A percentile compares a stretch with the other conserved stretches of the same genome.
phyloP scores from a whole-genome alignment of 2,329 filamentous ascomycete genomes.

The Exophiala phaeomuriformis region DNA sequence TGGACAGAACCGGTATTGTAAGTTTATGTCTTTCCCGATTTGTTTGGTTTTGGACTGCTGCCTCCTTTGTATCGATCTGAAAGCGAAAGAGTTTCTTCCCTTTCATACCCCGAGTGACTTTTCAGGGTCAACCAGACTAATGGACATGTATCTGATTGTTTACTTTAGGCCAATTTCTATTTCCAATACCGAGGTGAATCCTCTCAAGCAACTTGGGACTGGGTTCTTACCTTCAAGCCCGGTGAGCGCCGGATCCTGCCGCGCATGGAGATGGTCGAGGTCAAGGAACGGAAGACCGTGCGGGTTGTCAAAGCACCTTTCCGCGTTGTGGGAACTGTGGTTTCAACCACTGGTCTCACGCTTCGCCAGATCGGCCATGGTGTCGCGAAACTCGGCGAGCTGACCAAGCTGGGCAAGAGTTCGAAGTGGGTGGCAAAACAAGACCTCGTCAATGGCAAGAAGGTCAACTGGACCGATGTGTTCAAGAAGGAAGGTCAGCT shows the following conservation, averaged over 20 bases:
- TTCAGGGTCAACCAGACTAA: not conserved
- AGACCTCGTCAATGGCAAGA: conserved; percentile 19
- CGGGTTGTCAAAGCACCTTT: conserved; percentile 21
- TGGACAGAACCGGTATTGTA: conserved; percentile 23
- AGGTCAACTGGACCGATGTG: conserved; percentile 14
- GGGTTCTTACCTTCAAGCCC: conserved; percentile 19
- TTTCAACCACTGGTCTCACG: conserved; percentile 14
- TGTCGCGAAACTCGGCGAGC: conserved; percentile 18
- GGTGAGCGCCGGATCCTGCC: conserved; percentile 23
- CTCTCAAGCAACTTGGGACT: conserved; percentile 26
- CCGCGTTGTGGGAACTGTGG: conserved; percentile 13
- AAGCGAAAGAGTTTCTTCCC: not conserved
- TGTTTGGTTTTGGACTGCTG: too few relatives aligned
- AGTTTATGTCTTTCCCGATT: conserved; percentile 1
- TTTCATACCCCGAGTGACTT: not conserved
- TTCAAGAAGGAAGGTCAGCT: conserved; percentile 12
- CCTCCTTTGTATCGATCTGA: too few relatives aligned
- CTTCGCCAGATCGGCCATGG: conserved; percentile 17
- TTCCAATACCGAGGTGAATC: conserved; percentile 23
- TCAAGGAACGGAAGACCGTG: conserved; percentile 19
- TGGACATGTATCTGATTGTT: too few relatives aligned
- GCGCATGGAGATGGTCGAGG: conserved; percentile 22
- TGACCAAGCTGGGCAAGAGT: conserved; percentile 17
- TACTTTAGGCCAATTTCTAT: conserved; percentile 25
- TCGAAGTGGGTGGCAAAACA: conserved; percentile 20